These are phyloP conservation scores for Lodderomyces metapsilosis DNA, from an alignment of 1,139 yeast species.

Conservation along the genomic window DNA sequence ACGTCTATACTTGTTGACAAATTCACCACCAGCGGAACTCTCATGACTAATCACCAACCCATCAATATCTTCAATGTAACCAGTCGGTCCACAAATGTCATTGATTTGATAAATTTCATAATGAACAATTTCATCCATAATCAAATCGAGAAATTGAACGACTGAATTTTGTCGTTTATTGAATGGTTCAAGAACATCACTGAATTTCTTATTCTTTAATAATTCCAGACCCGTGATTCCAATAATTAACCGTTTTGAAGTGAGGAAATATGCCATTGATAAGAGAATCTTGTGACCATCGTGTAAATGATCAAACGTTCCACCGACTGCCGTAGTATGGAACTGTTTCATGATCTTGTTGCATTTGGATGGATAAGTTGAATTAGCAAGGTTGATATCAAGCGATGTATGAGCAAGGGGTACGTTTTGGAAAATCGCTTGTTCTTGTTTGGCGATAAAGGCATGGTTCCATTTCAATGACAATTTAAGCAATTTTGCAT, in stretches of 20 bases:
- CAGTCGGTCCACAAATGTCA: conserved; percentile 96
- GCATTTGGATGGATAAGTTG: background rate
- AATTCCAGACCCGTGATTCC: conserved; percentile 86
- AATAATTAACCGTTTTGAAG: conserved; percentile 56
- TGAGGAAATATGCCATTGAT: conserved; percentile 67
- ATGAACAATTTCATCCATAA: conserved; percentile 38
- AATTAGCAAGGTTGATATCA: background rate
- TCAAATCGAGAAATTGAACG: conserved; percentile 40
- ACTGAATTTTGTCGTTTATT: conserved; percentile 50
- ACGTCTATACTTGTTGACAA: conserved; percentile 62
- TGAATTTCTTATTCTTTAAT: conserved; percentile 70
- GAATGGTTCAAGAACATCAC: conserved; percentile 62
- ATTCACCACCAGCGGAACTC: conserved; percentile 70
- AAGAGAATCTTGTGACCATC: conserved; percentile 91
- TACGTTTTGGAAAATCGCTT: background rate
- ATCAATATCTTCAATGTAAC: conserved; percentile 68
- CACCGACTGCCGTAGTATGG: conserved; percentile 69
- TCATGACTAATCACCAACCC: conserved; percentile 81
- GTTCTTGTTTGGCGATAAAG: conserved; percentile 8
- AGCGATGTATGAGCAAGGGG: background rate
- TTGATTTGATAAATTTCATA: conserved; percentile 56
- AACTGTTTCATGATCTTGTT: conserved; percentile 6
- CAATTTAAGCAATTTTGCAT: conserved; percentile 2
- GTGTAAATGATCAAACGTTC: conserved; percentile 95
- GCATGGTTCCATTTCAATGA: conserved; percentile 9